Conservation (phyloP, 306 rosid species). For the Castanospermum australe region DNA sequence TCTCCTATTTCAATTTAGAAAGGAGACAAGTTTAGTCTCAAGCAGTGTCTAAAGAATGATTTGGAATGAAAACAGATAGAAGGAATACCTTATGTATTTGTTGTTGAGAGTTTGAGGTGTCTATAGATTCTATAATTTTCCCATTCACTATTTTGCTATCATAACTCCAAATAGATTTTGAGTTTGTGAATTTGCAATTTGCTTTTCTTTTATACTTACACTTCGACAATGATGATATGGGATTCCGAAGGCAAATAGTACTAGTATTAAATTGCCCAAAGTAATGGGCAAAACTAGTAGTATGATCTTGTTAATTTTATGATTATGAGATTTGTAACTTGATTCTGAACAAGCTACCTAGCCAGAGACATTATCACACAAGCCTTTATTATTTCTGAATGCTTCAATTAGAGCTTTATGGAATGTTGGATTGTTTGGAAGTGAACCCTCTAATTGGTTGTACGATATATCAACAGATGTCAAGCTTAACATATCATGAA, state of each 20-base stretch:
- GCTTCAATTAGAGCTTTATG: too few species aligned
- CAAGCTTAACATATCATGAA: conserved; percentile 28
- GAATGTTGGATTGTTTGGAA: too few species aligned
- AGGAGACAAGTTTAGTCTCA: too few species aligned
- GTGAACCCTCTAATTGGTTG: too few species aligned
- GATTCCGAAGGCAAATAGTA: neutral
- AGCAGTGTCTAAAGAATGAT: too few species aligned
- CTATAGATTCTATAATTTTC: neutral
- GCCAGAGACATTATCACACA: neutral
- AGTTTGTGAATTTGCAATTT: neutral
- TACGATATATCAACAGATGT: too few species aligned
- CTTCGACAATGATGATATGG: neutral
- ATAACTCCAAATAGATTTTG: neutral
- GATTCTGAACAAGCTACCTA: neutral
- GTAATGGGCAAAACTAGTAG: neutral
- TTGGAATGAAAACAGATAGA: too few species aligned
- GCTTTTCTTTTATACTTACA: neutral
- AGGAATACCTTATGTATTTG: too few species aligned
- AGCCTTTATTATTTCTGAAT: too few species aligned
- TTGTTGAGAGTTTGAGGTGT: too few species aligned
- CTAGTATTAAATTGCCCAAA: neutral
- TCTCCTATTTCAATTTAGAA: too few species aligned
- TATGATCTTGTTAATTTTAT: neutral
- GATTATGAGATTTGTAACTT: neutral
- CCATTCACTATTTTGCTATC: neutral